Evolutionary conservation across 768 basidiomycete genomes (phyloP).

Genomic region (Lactarius indigo): DNA sequence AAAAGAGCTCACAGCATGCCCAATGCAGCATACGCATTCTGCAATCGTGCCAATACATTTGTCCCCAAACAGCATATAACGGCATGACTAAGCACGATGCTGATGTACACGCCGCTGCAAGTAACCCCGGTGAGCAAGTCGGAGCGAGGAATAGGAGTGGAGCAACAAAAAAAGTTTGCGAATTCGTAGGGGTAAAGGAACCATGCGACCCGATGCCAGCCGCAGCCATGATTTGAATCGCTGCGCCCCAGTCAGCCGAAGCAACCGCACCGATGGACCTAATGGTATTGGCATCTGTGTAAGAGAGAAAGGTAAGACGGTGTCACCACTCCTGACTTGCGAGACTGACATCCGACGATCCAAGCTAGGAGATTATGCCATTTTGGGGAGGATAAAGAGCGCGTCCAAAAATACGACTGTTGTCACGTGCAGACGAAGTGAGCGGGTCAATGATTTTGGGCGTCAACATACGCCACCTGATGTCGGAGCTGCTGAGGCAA

Average conservation of each 20-base stretch:
- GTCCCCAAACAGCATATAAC: conserved; percentile 67
- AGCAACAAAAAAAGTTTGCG: conserved; percentile 42
- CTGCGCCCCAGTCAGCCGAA: conserved; percentile 60
- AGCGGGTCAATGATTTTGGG: neutral
- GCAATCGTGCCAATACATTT: conserved; percentile 59
- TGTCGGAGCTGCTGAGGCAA: conserved; percentile 68
- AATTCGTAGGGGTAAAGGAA: conserved; percentile 38
- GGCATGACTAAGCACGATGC: conserved; percentile 58
- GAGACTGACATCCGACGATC: conserved; percentile 51
- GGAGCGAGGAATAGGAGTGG: neutral
- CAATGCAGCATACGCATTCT: conserved; percentile 65
- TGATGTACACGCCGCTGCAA: conserved; percentile 60
- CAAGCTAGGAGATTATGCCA: conserved; percentile 60
- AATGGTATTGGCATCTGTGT: conserved; percentile 48
- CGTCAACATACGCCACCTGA: conserved; percentile 56
- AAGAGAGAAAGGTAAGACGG: neutral
- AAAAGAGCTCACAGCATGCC: conserved; percentile 53
- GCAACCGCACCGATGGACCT: conserved; percentile 47
- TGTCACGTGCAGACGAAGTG: neutral
- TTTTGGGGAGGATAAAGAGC: conserved; percentile 50
- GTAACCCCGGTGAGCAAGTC: neutral
- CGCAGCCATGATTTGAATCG: conserved; percentile 55
- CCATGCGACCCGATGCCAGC: conserved; percentile 39
- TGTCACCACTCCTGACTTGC: neutral
- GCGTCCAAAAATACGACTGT: conserved; percentile 70